These are phyloP conservation scores for Gymnopilus junonius DNA, from an alignment of 768 basidiomycete species.

Conservation along the genomic window DNA sequence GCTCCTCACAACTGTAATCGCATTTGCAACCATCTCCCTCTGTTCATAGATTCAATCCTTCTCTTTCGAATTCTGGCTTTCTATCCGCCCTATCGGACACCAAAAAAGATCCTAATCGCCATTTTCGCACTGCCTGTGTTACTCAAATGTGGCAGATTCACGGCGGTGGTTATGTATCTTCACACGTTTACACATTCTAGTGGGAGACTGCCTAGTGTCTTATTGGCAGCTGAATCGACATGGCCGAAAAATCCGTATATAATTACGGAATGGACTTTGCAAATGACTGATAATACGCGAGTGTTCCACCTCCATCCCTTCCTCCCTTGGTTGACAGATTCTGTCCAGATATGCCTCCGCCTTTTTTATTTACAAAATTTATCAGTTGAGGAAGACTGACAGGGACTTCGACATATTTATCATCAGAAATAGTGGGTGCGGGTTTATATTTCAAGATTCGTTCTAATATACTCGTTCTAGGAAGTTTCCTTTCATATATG, in stretches of 20 bases:
- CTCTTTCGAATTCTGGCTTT: constrained; percentile 40
- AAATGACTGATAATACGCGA: constrained; percentile 38
- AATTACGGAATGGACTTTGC: constrained; percentile 35
- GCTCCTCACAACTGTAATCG: constrained; percentile 24
- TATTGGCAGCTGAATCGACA: constrained; percentile 10
- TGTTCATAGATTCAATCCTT: constrained; percentile 42
- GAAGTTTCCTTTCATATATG: constrained; percentile 25
- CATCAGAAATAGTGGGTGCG: constrained; percentile 19
- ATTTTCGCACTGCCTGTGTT: constrained; percentile 32
- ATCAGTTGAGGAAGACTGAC: constrained; percentile 7
- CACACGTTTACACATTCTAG: constrained; percentile 11
- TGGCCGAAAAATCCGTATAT: constrained; percentile 15
- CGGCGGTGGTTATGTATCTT: constrained; percentile 24
- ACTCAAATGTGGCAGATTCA: constrained; percentile 34
- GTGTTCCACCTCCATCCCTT: constrained; percentile 10
- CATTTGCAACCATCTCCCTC: constrained; percentile 30
- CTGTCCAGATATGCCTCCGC: constrained; percentile 26
- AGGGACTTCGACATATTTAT: background rate
- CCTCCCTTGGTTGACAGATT: background rate
- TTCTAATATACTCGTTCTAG: constrained; percentile 1
- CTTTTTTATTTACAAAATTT: constrained; percentile 30
- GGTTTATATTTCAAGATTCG: background rate
- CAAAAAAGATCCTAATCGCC: constrained; percentile 11
- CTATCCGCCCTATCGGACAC: constrained; percentile 29
- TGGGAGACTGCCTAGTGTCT: constrained; percentile 6